Conservation (phyloP, 805 yeast genomes). For the Saccharomycopsis babjevae region DNA sequence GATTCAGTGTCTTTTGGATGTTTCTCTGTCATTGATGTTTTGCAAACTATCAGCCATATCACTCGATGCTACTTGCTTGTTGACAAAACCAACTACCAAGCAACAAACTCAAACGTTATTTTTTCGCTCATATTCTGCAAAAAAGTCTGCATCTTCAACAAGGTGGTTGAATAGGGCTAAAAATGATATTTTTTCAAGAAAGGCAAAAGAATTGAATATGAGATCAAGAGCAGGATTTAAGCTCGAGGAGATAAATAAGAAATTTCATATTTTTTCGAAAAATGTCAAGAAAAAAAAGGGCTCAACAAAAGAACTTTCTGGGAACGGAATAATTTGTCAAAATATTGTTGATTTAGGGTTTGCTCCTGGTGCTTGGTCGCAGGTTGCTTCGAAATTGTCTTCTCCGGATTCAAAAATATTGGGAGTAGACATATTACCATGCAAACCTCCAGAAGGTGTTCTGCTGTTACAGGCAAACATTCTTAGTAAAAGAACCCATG, state of each 20-base stretch:
- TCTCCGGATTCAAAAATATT: slow-evolving; percentile 41
- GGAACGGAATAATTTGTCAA: neutral
- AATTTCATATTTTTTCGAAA: slow-evolving; percentile 46
- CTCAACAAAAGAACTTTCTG: neutral
- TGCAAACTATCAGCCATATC: neutral
- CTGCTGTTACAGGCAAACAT: slow-evolving; percentile 81
- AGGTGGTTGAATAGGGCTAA: slow-evolving; percentile 70
- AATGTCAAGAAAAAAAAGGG: slow-evolving; percentile 21
- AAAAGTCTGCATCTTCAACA: slow-evolving; percentile 3
- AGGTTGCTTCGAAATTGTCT: slow-evolving; percentile 43
- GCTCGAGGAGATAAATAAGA: slow-evolving; percentile 61
- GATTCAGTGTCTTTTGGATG: neutral
- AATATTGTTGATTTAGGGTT: slow-evolving; percentile 81
- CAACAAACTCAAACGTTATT: neutral
- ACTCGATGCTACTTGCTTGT: no score
- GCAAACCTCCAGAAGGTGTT: slow-evolving; percentile 73
- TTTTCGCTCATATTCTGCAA: neutral
- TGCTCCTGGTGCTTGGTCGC: slow-evolving; percentile 95
- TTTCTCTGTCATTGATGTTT: neutral
- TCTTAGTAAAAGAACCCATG: slow-evolving; percentile 55
- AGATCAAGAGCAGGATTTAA: slow-evolving; percentile 90
- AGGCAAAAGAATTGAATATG: slow-evolving; percentile 52
- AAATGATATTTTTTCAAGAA: slow-evolving; percentile 53
- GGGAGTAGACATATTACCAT: slow-evolving; percentile 76
- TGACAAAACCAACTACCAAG: neutral